Percentiles rank a stretch among this genome's conserved stretches.
Conservation (phyloP, 495 filamentous ascomycete species). For the Neurospora discreta region DNA sequence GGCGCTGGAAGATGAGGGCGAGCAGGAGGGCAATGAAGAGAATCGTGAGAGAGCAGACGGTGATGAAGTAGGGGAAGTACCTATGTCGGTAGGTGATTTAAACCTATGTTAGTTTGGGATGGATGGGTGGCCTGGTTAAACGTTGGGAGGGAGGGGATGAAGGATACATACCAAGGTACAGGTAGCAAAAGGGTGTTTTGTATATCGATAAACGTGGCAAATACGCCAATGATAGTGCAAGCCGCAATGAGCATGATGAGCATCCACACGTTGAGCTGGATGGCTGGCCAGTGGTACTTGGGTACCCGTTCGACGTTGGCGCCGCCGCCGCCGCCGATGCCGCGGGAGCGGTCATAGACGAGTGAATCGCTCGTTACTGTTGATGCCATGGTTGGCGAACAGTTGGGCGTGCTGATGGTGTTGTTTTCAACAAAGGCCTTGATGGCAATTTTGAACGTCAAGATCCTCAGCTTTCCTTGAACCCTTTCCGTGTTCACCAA, state of each 20-base stretch:
- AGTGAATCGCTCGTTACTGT: slow-evolving; percentile 27
- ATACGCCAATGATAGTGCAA: slow-evolving; percentile 75
- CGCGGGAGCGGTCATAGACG: slow-evolving; percentile 28
- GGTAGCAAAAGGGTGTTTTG: slow-evolving; percentile 60
- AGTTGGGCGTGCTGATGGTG: not conserved
- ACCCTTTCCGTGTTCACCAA: not conserved
- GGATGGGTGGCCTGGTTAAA: not conserved
- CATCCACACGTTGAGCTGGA: slow-evolving; percentile 87
- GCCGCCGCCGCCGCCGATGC: slow-evolving; percentile 3
- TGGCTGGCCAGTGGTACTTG: slow-evolving; percentile 87
- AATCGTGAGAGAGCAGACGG: slow-evolving; percentile 54
- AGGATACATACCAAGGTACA: slow-evolving; percentile 65
- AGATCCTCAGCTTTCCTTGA: no score
- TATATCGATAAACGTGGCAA: slow-evolving; percentile 69
- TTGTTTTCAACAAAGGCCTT: not conserved
- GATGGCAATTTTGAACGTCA: not conserved
- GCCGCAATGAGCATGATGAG: slow-evolving; percentile 74
- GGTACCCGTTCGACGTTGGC: slow-evolving; percentile 37
- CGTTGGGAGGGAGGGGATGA: not conserved
- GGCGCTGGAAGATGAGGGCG: slow-evolving; percentile 61
- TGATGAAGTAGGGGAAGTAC: slow-evolving; percentile 92
- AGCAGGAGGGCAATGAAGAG: slow-evolving; percentile 63
- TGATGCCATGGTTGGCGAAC: slow-evolving; percentile 28
- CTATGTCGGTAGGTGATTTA: no score
- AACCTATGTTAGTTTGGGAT: not conserved